Conservation (phyloP, 169 alveolate genomes). For the Blepharisma undulans region DNA sequence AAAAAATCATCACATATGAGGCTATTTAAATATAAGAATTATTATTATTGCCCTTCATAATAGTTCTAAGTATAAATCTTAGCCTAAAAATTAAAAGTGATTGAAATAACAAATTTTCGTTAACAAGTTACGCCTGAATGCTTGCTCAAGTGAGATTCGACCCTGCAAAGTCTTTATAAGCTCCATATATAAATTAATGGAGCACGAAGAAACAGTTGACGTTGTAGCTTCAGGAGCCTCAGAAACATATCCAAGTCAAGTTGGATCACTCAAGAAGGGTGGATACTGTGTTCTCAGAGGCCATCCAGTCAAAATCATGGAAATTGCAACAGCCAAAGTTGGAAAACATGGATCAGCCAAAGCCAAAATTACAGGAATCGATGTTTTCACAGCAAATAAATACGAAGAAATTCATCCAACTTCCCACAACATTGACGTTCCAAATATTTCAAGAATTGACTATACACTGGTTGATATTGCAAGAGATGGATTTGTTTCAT, state of each 20-base stretch:
- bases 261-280: slow-evolving; percentile 96
- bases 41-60: not conserved
- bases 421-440: slow-evolving; percentile 97
- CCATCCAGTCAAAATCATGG: slow-evolving; percentile 97
- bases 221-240: slow-evolving; percentile 91
- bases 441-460: slow-evolving; percentile 92
- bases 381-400: slow-evolving; percentile 96
- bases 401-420: slow-evolving; percentile 98
- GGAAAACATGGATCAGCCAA: slow-evolving; percentile 99
- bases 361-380: slow-evolving; percentile 97
- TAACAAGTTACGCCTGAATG: not conserved
- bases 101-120: not conserved
- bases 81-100: not conserved
- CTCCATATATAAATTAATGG: not conserved
- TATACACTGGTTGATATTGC: slow-evolving; percentile 91
- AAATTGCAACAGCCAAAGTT: slow-evolving; percentile 95
- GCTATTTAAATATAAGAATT: no score
- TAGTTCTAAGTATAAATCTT: no score
- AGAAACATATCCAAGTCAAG: slow-evolving; percentile 94
- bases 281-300: slow-evolving; percentile 97
- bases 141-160: not conserved
- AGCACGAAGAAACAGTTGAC: slow-evolving; percentile 24
- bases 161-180: not conserved
- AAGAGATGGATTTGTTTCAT: slow-evolving; percentile 93
- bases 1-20: no score